phyloP scores from a whole-genome alignment of 2,329 filamentous ascomycete genomes.

The Sphaerulina populicola region DNA sequence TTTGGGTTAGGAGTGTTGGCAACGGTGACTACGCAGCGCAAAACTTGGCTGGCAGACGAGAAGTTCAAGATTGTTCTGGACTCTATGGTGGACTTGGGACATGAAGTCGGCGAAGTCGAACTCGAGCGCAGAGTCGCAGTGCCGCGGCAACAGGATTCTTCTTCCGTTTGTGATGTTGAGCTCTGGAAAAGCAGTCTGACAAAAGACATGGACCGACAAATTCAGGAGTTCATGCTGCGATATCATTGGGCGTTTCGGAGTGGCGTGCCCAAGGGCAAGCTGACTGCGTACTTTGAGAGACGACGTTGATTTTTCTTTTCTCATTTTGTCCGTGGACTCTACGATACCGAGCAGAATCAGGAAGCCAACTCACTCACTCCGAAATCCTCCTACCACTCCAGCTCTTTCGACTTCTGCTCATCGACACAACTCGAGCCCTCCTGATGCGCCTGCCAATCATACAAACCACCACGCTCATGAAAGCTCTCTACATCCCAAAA shows the following conservation, averaged over 20 bases:
- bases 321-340: not conserved
- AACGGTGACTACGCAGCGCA: not conserved
- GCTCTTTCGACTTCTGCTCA: not conserved
- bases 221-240: not conserved
- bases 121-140: not conserved
- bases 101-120: not conserved
- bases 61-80: not conserved
- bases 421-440: not conserved
- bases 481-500: constrained; percentile 43
- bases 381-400: not conserved
- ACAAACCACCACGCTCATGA: constrained; percentile 41
- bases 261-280: not conserved
- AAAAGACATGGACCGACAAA: not conserved
- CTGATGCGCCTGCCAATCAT: constrained; percentile 36
- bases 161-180: not conserved
- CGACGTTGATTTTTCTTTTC: not conserved
- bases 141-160: not conserved
- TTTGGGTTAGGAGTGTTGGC: not conserved
- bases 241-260: not conserved
- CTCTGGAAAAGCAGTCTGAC: not conserved
- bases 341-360: not conserved
- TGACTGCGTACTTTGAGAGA: not conserved
- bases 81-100: constrained; percentile 1
- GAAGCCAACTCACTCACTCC: not conserved
- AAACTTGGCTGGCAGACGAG: not conserved